Base-by-base conservation (phyloP, 768 basidiomycete species). In the Leccinum rimulosum region DNA sequence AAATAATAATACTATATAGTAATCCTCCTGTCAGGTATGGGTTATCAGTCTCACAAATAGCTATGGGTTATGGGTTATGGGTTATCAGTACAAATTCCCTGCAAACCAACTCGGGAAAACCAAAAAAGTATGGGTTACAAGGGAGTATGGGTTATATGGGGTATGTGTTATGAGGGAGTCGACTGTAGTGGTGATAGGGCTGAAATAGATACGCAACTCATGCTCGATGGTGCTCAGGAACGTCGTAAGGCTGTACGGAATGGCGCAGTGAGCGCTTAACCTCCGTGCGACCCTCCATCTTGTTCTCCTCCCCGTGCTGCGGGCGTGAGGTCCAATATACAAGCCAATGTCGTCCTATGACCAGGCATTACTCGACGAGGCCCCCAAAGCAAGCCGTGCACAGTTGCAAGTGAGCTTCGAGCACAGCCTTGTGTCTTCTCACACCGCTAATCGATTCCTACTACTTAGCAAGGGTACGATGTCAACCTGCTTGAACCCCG, bases 401-500 rank as follows among this genome's bases (percentile, higher is more conserved):
- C 78, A 80, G 62, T 50, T 76, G 55, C 80, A 80, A 71, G 79
- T 79, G 33, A 40, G 73, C 56, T 52, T 70, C 73, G 19, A n/a
- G 64, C 62, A 71, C 56, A 54, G 61, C 65, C 65, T 51, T 38
- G 28, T 25, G 19, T n/a, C 36, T 31, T 43, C 22, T 19, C 11
- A 30, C 5, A n/a, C 36, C 47, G 5, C 43, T 11, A 10, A 43
- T 43, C 40, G 4, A 43, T 19, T 45, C 5, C 33, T 62, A 28
- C 8, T 11, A 22, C 22, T 33, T 33, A 85, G 83, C 79, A 79
- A 73, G 83, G 84, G 2, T 85, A 85, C 70, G 79, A 79, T 55
- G 75, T 82, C 57, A 79, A 81, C 64, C 66, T 84, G 17, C 70
- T 80, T 38, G 64, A 73, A 15, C 63, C 64, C 33, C 63, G 66